Percentiles rank a stretch among this genome's conserved stretches.
Conservation (phyloP, 2,329 filamentous ascomycete genomes). For the Sarocladium oryzae region DNA sequence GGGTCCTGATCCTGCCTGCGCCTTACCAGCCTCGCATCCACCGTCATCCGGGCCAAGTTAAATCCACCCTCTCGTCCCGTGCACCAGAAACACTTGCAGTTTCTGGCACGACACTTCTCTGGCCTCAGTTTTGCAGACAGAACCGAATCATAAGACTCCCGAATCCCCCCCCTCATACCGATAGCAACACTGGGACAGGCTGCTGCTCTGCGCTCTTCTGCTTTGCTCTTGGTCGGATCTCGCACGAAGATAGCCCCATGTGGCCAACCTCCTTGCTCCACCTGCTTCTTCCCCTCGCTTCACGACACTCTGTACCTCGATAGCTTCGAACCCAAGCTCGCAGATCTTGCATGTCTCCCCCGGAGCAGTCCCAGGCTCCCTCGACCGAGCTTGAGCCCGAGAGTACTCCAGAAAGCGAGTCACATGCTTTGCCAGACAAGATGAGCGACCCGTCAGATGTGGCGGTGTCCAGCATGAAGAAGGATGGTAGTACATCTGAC, state of each 20-base stretch:
- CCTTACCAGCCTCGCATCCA: not conserved
- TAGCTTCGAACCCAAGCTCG: not conserved
- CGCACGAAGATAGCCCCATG: not conserved
- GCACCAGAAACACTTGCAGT: not conserved
- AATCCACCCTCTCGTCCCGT: not conserved
- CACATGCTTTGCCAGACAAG: conserved; percentile 18
- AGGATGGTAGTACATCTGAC: not conserved
- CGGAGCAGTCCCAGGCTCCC: conserved; percentile 21
- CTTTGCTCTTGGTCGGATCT: too few species aligned
- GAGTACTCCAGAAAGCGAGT: conserved; percentile 18
- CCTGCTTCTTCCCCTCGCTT: not conserved
- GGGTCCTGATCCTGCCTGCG: not conserved
- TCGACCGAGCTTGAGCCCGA: not conserved
- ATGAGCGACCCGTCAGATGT: conserved; percentile 19
- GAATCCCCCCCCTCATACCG: not conserved
- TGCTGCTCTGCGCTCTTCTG: too few species aligned
- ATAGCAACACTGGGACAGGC: not conserved
- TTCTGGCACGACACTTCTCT: not conserved
- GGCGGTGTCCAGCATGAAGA: conserved; percentile 12
- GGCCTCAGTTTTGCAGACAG: not conserved
- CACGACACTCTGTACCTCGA: not conserved
- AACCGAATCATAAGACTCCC: not conserved
- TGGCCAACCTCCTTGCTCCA: not conserved
- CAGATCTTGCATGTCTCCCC: conserved; percentile 29
- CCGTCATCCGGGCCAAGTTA: not conserved